phyloP scores from a whole-genome alignment of 169 alveolate genomes.

The Perkinsus marinus region DNA sequence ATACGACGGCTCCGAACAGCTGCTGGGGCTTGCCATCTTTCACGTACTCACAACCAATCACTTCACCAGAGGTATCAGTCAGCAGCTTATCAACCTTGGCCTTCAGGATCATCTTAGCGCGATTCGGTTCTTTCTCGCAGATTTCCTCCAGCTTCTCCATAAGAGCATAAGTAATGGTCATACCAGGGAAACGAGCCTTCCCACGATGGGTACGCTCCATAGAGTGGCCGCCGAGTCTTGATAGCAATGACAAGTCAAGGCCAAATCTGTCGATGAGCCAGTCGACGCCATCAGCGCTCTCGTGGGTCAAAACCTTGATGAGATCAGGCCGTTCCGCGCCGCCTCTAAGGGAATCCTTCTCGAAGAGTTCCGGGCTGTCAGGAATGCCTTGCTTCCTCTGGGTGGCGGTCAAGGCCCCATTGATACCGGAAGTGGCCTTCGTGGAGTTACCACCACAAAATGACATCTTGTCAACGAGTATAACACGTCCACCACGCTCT shows the following conservation, averaged over 20 bases:
- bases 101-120: conserved; percentile 4
- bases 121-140: background rate
- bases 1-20: conserved; percentile 24
- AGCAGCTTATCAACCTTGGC: conserved; percentile 13
- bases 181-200: conserved; percentile 6
- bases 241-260: conserved; percentile 21
- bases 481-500: conserved; percentile 22
- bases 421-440: conserved; percentile 44
- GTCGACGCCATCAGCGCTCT: conserved; percentile 19
- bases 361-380: conserved; percentile 29
- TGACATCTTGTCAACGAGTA: conserved; percentile 33
- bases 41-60: background rate
- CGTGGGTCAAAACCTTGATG: conserved; percentile 26
- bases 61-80: conserved; percentile 14
- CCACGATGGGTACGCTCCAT: conserved; percentile 27
- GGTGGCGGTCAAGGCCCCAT: conserved; percentile 25
- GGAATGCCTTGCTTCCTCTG: conserved; percentile 31
- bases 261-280: conserved; percentile 16
- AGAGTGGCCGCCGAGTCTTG: conserved; percentile 37
- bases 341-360: conserved; percentile 35
- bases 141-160: conserved; percentile 4
- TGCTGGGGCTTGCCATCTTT: conserved; percentile 6
- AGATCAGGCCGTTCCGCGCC: conserved; percentile 31
- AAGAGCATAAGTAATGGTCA: conserved; percentile 17
- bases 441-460: conserved; percentile 40